Percentiles rank a stretch among this genome's conserved stretches.
Conservation (phyloP, 352 stramenopile genomes). For the Thalassiosira mediterranea region DNA sequence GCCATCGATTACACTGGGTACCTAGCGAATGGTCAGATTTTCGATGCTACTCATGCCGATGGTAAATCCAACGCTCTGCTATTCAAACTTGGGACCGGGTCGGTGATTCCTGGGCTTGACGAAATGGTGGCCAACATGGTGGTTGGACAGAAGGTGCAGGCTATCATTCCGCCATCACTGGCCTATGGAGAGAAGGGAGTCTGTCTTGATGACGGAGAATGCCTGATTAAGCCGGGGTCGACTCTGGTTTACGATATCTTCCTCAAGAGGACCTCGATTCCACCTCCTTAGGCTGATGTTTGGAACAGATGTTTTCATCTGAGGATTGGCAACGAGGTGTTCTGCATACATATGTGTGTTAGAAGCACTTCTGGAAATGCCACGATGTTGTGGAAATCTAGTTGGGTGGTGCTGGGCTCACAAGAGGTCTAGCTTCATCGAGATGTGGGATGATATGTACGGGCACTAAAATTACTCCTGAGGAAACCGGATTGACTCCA, state of each 20-base stretch:
- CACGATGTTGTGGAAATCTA: too few species aligned
- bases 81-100: slow-evolving; percentile 73
- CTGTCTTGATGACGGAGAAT: slow-evolving; percentile 79
- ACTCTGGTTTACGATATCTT: slow-evolving; percentile 82
- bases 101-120: slow-evolving; percentile 77
- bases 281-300: slow-evolving; percentile 63
- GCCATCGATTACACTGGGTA: slow-evolving; percentile 83
- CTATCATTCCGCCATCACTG: slow-evolving; percentile 73
- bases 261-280: slow-evolving; percentile 77
- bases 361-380: too few species aligned
- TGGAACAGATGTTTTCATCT: slow-evolving; percentile 1
- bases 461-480: too few species aligned
- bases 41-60: slow-evolving; percentile 76
- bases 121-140: slow-evolving; percentile 76
- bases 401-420: too few species aligned
- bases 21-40: slow-evolving; percentile 75
- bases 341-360: neutral
- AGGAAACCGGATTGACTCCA: too few species aligned
- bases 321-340: neutral
- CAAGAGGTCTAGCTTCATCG: too few species aligned
- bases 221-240: slow-evolving; percentile 75
- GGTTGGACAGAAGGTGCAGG: slow-evolving; percentile 79
- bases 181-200: slow-evolving; percentile 79
- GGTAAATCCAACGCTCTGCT: slow-evolving; percentile 75
- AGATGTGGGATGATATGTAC: too few species aligned